Base-by-base conservation (phyloP, 139 green algal species). In the Chlamydomonas schloesseri region DNA sequence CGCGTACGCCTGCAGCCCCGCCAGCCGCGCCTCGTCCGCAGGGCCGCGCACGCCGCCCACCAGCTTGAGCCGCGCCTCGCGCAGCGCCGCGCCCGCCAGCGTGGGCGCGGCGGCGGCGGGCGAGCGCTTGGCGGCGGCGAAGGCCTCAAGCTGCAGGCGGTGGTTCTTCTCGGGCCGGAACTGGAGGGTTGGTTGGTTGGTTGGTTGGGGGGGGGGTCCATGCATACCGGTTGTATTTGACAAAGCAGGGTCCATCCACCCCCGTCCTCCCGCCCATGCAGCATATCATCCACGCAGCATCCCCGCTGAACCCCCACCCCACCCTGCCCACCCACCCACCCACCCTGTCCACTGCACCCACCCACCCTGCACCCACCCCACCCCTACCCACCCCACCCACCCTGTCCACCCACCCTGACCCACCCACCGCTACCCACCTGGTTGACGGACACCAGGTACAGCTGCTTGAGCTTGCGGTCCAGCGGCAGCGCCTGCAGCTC, bases 91-190 rank as follows among this genome's bases (percentile, higher is more conserved):
- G 42, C 42, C 42, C 42, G 42, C 42, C 64, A 84, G 68, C 33
- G 68, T 86, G 23, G 68, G 81, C 81, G 70, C 60, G 46, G 78
- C 78, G 33, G 42, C 47, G 42, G 42, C 42, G 42, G 42, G 6
- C 42, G 42, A 50, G 46, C 84, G 31, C 72, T 88, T 82, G 6
- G 87, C 90, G 60, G 85, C 21, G 10, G 90, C 89, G 64, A 93
- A 93, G 1, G 94, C 94, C 50, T 94, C 79, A 37, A 96, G 84
- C 93, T 95, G 94, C 84, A 95, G 80, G 53, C 80, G 60, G 69
- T 98, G 96, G 77, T 98, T 94, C 93, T 99, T 99, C 89, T 99
- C 97, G 5, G 96, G 97, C 28, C 96, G 82, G 89, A 99, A 99
- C 93, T 99, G 97, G 55, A 24, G 55, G 55, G 55, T 5, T 50